A percentile compares a stretch with the other conserved stretches of the same genome.
phyloP scores from a whole-genome alignment of 306 rosid genomes.

The Sicyos edulis region DNA sequence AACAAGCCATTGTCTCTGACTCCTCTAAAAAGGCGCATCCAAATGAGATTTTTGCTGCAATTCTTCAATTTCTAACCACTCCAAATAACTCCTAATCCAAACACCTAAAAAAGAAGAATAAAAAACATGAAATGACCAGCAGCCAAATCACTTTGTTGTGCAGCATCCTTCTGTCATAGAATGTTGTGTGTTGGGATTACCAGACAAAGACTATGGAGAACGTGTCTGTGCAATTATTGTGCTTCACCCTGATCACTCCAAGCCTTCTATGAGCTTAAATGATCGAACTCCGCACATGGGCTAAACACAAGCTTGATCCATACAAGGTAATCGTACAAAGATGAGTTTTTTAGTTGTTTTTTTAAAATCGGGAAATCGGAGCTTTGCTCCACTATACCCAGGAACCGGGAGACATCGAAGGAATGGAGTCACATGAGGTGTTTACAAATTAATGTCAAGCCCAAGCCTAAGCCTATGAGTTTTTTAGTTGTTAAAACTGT shows the following conservation, averaged over 20 bases:
- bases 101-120: not conserved
- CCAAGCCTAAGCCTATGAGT: too few species aligned
- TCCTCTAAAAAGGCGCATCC: too few species aligned
- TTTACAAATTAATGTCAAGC: too few species aligned
- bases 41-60: too few species aligned
- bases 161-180: conserved; percentile 63
- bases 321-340: conserved; percentile 54
- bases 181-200: conserved; percentile 87
- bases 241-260: conserved; percentile 45
- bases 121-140: conserved; percentile 14
- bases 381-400: too few species aligned
- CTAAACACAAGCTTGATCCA: conserved; percentile 81
- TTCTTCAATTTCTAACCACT: too few species aligned
- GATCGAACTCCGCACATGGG: conserved; percentile 70
- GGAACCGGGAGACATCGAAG: too few species aligned
- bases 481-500: not conserved
- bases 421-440: too few species aligned
- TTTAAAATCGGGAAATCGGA: too few species aligned
- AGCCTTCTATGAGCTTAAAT: conserved; percentile 50
- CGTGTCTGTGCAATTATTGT: conserved; percentile 68
- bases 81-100: too few species aligned
- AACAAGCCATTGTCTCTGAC: too few species aligned
- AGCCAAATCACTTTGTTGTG: conserved; percentile 40
- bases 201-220: conserved; percentile 80
- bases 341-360: not conserved